These are phyloP conservation scores for Arthrinium puccinioides DNA, from an alignment of 2,329 filamentous ascomycete species.

Conservation along the genomic window DNA sequence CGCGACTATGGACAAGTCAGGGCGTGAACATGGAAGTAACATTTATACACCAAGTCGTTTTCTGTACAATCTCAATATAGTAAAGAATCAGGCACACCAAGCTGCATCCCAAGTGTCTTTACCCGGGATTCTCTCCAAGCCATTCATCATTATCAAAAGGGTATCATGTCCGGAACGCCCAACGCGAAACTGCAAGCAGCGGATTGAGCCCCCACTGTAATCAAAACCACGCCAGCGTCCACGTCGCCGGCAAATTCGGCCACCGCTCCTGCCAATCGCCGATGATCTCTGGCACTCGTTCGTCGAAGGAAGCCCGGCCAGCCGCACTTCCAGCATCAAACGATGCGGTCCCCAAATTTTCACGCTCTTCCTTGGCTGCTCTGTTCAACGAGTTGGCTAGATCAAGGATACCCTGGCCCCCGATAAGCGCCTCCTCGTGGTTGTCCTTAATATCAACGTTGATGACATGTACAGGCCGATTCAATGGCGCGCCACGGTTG, in stretches of 20 bases:
- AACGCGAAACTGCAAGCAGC: too few species aligned
- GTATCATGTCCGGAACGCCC: too few species aligned
- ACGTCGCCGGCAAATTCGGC: constrained; percentile 84
- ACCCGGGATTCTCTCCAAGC: too few species aligned
- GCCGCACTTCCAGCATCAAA: constrained; percentile 65
- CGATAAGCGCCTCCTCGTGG: constrained; percentile 89
- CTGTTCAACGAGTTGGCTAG: constrained; percentile 79
- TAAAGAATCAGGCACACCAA: too few species aligned
- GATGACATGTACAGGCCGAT: constrained; percentile 92
- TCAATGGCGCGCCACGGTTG: constrained; percentile 76
- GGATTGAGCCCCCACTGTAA: too few species aligned
- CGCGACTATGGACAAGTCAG: too few species aligned
- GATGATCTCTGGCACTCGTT: constrained; percentile 84
- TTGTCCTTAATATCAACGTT: constrained; percentile 99
- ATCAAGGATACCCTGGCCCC: constrained; percentile 86
- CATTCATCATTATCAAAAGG: too few species aligned
- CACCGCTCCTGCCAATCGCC: constrained; percentile 92
- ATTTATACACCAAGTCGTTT: too few species aligned
- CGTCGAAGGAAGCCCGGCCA: constrained; percentile 75
- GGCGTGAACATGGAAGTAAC: too few species aligned
- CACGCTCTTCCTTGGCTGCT: constrained; percentile 70
- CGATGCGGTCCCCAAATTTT: constrained; percentile 50
- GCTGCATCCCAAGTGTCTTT: too few species aligned
- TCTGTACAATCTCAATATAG: too few species aligned
- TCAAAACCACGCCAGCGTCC: constrained; percentile 94